These are phyloP conservation scores for Kodamaea fungicola DNA, from an alignment of 1,139 yeast genomes.

Conservation along the genomic window DNA sequence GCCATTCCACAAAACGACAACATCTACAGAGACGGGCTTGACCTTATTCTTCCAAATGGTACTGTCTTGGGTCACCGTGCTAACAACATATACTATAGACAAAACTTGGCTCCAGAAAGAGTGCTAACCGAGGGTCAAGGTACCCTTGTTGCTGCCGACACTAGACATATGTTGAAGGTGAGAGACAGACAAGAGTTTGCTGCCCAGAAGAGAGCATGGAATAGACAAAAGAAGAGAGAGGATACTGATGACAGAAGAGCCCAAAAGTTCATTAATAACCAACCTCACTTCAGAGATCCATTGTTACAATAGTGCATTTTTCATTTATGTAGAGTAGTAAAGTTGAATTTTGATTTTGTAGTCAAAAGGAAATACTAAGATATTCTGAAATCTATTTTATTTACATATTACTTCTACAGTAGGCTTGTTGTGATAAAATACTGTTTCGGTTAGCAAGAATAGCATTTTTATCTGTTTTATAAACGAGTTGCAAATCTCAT, in stretches of 20 bases:
- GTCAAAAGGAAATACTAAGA: not conserved
- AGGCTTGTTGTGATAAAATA: no score
- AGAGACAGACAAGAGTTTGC: slow-evolving; percentile 53
- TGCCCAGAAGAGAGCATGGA: slow-evolving; percentile 75
- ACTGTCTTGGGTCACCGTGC: slow-evolving; percentile 87
- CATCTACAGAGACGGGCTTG: slow-evolving; percentile 60
- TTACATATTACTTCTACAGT: no score
- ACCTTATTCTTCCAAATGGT: slow-evolving; percentile 84
- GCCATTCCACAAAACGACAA: slow-evolving; percentile 23
- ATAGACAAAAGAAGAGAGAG: slow-evolving; percentile 59
- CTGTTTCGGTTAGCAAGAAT: no score
- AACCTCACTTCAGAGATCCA: slow-evolving; percentile 89
- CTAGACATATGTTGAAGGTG: slow-evolving; percentile 62
- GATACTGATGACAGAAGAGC: slow-evolving; percentile 76
- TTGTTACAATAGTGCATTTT: slow-evolving; percentile 58
- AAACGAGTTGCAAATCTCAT: no score
- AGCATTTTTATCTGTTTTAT: no score
- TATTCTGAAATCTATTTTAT: not conserved
- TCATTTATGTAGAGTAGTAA: not conserved
- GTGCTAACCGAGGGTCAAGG: slow-evolving; percentile 86
- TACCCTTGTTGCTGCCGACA: slow-evolving; percentile 89
- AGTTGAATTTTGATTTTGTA: not conserved
- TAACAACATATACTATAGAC: slow-evolving; percentile 79
- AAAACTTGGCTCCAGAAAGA: slow-evolving; percentile 67
- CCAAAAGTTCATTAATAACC: slow-evolving; percentile 78